Conservation (phyloP, 2,329 filamentous ascomycete genomes). For the Stemphylium lycopersici region DNA sequence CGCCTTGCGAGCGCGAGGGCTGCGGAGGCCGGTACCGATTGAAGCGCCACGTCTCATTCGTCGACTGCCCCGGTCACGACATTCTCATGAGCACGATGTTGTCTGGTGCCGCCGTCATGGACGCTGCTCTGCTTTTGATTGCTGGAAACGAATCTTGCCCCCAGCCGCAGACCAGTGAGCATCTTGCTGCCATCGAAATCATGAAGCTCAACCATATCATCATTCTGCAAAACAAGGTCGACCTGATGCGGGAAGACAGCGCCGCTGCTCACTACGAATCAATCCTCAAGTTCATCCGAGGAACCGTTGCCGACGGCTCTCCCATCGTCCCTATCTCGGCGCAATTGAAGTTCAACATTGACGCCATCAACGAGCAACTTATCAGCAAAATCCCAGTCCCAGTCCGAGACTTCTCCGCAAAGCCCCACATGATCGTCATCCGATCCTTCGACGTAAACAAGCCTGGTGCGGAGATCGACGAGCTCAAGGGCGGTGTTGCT, state of each 20-base stretch:
- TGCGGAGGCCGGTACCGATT: conserved; percentile 87
- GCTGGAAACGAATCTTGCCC: conserved; percentile 98
- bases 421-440: conserved; percentile 99
- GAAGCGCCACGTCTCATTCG: conserved; percentile 74
- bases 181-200: conserved; percentile 98
- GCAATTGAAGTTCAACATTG: conserved; percentile 99
- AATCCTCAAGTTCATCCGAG: conserved; percentile 97
- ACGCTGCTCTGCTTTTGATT: conserved; percentile 93
- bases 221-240: conserved; percentile 99
- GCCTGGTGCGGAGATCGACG: conserved; percentile 97
- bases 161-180: conserved; percentile 97
- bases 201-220: conserved; percentile 99
- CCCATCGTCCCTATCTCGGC: conserved; percentile 97
- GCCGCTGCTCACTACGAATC: conserved; percentile 95
- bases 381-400: conserved; percentile 95
- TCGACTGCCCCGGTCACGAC: conserved; percentile 99
- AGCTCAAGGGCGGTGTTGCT: conserved; percentile 97
- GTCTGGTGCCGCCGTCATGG: conserved; percentile 99
- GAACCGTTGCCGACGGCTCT: conserved; percentile 92
- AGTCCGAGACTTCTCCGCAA: conserved; percentile 84
- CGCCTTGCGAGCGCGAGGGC: conserved; percentile 91
- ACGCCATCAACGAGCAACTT: conserved; percentile 95
- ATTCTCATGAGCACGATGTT: conserved; percentile 99
- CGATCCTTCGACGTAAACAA: conserved; percentile 99
- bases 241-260: conserved; percentile 95